Base-by-base conservation (phyloP, 192 early-diverging fungal species). In the Paraglomus occultum region DNA sequence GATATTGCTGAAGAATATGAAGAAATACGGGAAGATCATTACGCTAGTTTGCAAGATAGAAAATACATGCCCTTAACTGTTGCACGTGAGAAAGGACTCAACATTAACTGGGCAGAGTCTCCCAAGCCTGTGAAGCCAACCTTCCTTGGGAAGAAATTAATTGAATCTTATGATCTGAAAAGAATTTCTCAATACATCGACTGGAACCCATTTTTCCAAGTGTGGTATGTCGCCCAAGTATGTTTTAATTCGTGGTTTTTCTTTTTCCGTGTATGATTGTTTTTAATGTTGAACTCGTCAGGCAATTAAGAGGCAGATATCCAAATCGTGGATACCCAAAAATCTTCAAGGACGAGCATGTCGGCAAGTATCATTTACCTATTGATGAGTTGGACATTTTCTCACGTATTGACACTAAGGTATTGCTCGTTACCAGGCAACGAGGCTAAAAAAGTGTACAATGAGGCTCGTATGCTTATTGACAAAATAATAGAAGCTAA, bases 171-270 rank as follows among this genome's bases (percentile, higher is more conserved):
- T 76, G 90, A 92, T 60, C 84, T 98, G 51, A 81, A 85, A 52
- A 74, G 82, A 47, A 79, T 98, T 14, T 72, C 94, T 31, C 78
- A 84, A n/a, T 91, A 91, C 71, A 96, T 98, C 57, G 95, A 98
- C 78, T 98, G 95, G 94, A 98, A 95, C 62, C 95, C 95, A 40
- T 98, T 98, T 87, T 98, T 98, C 87, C 95, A 98, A 76, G 94
- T 94, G 14, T 98, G 93, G 91, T 70, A 47, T 38, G 52, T 49
- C 0, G 20, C 4, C 48, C n/a, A 44, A 1, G 7, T 44, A 61
- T 43, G n/a, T 39, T 39, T 42, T 61, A 43, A 43, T 43, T 61
- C 9, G 11, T 43, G 31, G 38, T n/a, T n/a, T n/a, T 50, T 31
- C 6, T 64, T 47, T 8, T 22, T 14, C 20, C 23, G 10, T 66